Evolutionary conservation across 2,329 filamentous ascomycete genomes (phyloP).

Genomic region (Phaeoacremonium minimum): DNA sequence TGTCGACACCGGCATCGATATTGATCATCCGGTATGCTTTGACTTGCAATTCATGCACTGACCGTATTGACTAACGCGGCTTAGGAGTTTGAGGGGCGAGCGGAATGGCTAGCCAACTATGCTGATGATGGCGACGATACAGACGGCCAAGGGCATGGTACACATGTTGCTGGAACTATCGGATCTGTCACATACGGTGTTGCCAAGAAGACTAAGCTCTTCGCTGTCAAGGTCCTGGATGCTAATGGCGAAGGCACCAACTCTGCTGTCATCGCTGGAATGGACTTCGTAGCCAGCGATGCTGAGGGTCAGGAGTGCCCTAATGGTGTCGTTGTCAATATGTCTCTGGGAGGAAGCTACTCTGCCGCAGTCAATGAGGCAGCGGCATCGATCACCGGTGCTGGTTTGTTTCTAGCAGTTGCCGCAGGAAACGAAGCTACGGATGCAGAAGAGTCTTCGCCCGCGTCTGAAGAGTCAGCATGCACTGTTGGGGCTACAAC

Average conservation of each 20-base stretch:
- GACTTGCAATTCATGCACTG: too few species aligned
- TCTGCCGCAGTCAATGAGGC: constrained; percentile 46
- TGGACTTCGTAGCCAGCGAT: constrained; percentile 34
- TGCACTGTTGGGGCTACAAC: constrained; percentile 51
- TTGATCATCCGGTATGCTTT: too few species aligned
- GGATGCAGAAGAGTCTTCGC: constrained; percentile 39
- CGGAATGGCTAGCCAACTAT: constrained; percentile 20
- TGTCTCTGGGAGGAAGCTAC: constrained; percentile 48
- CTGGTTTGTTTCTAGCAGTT: constrained; percentile 49
- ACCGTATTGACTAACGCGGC: too few species aligned
- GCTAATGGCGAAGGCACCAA: constrained; percentile 27
- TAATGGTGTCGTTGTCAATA: constrained; percentile 46
- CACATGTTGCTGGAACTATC: constrained; percentile 24
- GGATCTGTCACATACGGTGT: constrained; percentile 22
- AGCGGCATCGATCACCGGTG: constrained; percentile 36
- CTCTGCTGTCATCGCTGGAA: constrained; percentile 35
- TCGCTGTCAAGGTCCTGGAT: constrained; percentile 25
- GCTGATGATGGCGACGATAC: constrained; percentile 10
- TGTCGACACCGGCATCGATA: too few species aligned
- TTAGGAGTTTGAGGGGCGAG: constrained; percentile 20
- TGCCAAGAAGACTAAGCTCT: constrained; percentile 21
- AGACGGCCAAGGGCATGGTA: constrained; percentile 24
- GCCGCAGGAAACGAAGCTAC: constrained; percentile 48
- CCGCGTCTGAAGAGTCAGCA: constrained; percentile 39
- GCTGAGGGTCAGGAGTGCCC: constrained; percentile 28